phyloP scores from a whole-genome alignment of 2,329 filamentous ascomycete species.

The Trichothecium sympodiale region DNA sequence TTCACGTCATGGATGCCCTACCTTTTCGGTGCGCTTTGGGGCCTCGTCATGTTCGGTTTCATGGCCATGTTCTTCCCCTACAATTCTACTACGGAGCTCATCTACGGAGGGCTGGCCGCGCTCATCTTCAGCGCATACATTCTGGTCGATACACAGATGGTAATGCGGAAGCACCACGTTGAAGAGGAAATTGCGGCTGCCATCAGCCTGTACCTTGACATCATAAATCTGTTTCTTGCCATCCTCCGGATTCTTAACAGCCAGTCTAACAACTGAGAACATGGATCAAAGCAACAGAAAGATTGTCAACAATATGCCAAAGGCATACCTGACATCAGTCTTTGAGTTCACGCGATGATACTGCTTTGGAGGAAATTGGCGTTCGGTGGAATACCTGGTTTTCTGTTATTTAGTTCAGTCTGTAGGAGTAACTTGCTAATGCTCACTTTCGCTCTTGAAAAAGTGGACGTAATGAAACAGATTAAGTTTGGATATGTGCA shows the following conservation, averaged over 20 bases:
- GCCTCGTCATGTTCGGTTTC: slow-evolving; percentile 83
- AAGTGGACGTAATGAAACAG: slow-evolving; percentile 8
- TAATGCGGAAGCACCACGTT: slow-evolving; percentile 92
- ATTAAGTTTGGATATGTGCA: slow-evolving; percentile 47
- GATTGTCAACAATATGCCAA: no score
- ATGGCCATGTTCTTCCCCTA: slow-evolving; percentile 83
- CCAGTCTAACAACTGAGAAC: slow-evolving; percentile 77
- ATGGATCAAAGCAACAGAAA: no score
- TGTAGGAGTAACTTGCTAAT: no score
- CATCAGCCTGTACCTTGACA: slow-evolving; percentile 89
- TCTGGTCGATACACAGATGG: slow-evolving; percentile 88
- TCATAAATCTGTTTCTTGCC: slow-evolving; percentile 93
- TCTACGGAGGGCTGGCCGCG: slow-evolving; percentile 72
- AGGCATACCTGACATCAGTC: no score
- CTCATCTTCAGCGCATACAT: slow-evolving; percentile 93
- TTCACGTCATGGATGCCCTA: slow-evolving; percentile 97
- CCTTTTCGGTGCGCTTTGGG: slow-evolving; percentile 83
- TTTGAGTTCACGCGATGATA: no score
- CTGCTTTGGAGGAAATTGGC: no score
- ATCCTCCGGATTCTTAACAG: slow-evolving; percentile 95
- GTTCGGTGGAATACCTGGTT: slow-evolving; percentile 1
- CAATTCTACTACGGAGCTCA: slow-evolving; percentile 69
- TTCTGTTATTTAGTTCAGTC: neutral
- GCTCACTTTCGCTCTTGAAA: no score
- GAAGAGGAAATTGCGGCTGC: slow-evolving; percentile 96